Percentiles rank a stretch among this genome's conserved stretches.
phyloP scores from a whole-genome alignment of 306 rosid genomes.

The Vachellia collinsii region DNA sequence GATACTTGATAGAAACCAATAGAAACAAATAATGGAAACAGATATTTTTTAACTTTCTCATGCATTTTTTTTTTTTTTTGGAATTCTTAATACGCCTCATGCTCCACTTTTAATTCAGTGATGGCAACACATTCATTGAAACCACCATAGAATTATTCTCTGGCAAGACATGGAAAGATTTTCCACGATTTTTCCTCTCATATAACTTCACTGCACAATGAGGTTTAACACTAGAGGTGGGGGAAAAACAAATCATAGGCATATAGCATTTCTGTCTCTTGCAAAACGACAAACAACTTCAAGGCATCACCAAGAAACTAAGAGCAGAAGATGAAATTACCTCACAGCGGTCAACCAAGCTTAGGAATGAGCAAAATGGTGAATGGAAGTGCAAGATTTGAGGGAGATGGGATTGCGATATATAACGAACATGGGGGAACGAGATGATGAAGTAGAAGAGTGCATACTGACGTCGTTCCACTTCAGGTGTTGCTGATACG shows the following conservation, averaged over 20 bases:
- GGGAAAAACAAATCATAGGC: background rate
- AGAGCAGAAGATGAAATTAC: background rate
- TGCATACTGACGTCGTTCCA: constrained; percentile 22
- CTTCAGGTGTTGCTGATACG: background rate
- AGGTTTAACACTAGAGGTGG: background rate
- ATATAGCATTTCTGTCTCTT: background rate
- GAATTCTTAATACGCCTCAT: background rate
- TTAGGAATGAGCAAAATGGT: background rate
- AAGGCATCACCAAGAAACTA: background rate
- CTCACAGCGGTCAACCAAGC: background rate
- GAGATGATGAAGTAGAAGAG: background rate
- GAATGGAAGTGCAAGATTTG: background rate
- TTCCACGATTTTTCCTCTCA: background rate
- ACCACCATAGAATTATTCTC: constrained; percentile 4
- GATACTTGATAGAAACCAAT: background rate
- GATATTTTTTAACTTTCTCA: background rate
- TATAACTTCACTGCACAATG: background rate
- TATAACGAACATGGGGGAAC: background rate
- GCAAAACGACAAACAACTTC: background rate
- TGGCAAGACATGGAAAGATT: constrained; percentile 18
- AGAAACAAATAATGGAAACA: background rate
- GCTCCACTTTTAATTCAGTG: constrained; percentile 1
- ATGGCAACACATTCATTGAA: background rate
- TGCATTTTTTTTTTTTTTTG: too few species aligned
- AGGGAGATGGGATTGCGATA: background rate